Base-by-base conservation (phyloP, 139 green algal genomes). In the Asterochloris sp. region DNA sequence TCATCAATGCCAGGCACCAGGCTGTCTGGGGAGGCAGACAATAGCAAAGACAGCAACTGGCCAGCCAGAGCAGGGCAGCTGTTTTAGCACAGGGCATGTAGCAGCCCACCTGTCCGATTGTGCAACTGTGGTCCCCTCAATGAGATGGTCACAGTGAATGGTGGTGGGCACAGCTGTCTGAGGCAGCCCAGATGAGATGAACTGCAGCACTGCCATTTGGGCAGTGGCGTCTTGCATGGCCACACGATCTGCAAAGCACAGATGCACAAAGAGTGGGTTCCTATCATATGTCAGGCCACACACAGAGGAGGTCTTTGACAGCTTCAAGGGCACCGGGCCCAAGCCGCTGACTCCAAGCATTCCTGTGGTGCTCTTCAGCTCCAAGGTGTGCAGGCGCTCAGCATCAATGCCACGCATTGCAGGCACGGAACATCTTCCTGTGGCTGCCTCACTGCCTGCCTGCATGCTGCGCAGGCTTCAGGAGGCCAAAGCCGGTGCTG, bases 141-240 rank as follows among this genome's bases (percentile, higher is more conserved):
- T 98, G n/a, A 98, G 84, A 86, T 98, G 95, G 79, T 98, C 95
- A 85, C 95, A 98, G 89, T 98, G 95, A 73, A 98, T 98, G 83
- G 95, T 98, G 74, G 94, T 95, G 67, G 95, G 95, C 78, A 98
- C 94, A 73, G 93, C 90, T 76, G 93, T 95, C 86, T 95, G 93
- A 47, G 94, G 95, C 81, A 98, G 88, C 17, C 95, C 95, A 0
- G 93, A 97, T 38, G 94, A 97, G 83, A 98, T 98, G 91, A 98
- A 98, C 86, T 98, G 95, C 64, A 98, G 90, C 89, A 98, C 95
- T 61, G 95, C 95, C 95, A 98, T 98, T 91, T 98, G 95, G 12
- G 95, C 95, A 28, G 95, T 98, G 28, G 95, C 95, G 74, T 98
- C 95, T 89, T 98, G 95, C 95, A 98, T 98, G 1, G 95, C 95